Evolutionary conservation across 2,329 filamentous ascomycete genomes (phyloP), one percentile per base, ranked within the genome.

Genomic region (Orbilia javanica): DNA sequence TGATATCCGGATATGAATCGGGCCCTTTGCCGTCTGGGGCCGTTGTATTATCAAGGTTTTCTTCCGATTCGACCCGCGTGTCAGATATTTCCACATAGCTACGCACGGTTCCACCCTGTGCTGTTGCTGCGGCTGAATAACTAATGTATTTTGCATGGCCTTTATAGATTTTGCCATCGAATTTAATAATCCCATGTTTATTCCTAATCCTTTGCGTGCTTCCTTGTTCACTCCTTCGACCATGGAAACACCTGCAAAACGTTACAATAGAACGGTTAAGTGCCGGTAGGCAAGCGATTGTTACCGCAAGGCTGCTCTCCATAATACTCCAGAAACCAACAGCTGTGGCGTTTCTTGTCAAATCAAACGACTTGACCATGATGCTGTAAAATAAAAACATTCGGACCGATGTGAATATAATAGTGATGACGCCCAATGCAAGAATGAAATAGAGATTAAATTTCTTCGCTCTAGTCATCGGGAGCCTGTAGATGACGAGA

Each of bases 321-420:
- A 79, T 73, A 8, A 79, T 79, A 27, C 75, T 74, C 69, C 70
- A 79, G 34, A 79, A 79, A 5, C 69, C 75, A 29, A 79, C 69
- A 5, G 75, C 48, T 8, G 48, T 62, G 2, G 69, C 70, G 39
- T 68, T 79, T 25, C 75, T 55, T 13, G 63, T 69, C 15, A 79
- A 46, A 29, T 79, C 75, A 13, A 79, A 79, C 1, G 64, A 64
- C 31, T 79, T 36, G 18, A 74, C 69, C 69, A 79, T 73, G 11
- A 69, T 63, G 8, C 48, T 69, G 50, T 79, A 79, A 34, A 69
- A 79, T 25, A 79, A 1, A 46, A 79, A 74, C 75, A 74, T 79
- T n/a, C 75, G 63, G 22, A 79, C 20, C 1, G 74, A 73, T 10
- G 75, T 73, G 27, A 73, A 70, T n/a, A 79, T 73, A 27, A 74